Conservation (phyloP, 768 basidiomycete genomes). For the Lactarius pseudohatsudake region DNA sequence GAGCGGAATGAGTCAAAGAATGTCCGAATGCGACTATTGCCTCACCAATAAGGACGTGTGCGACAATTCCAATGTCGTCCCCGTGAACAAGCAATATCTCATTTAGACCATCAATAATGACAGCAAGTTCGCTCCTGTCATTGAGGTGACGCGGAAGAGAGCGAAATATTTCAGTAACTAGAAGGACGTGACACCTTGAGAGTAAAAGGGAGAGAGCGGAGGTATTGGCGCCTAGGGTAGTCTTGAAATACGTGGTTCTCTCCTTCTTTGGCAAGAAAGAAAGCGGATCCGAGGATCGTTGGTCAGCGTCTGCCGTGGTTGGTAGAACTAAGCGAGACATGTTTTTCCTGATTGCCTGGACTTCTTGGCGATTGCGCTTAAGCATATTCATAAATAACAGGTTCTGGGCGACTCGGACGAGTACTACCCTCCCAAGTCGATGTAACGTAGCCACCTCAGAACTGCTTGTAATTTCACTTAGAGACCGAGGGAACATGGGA, state of each 20-base stretch:
- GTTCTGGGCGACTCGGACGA: constrained; percentile 72
- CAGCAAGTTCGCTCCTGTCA: constrained; percentile 63
- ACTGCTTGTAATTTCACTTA: constrained; percentile 40
- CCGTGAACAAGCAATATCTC: constrained; percentile 66
- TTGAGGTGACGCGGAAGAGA: constrained; percentile 70
- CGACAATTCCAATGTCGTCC: constrained; percentile 74
- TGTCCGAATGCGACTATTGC: neutral
- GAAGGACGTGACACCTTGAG: constrained; percentile 65
- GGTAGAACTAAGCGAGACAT: constrained; percentile 63
- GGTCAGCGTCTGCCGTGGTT: constrained; percentile 34
- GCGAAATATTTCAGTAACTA: constrained; percentile 68
- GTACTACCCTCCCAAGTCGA: constrained; percentile 52
- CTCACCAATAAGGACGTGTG: constrained; percentile 70
- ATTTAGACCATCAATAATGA: constrained; percentile 70
- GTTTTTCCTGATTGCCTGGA: constrained; percentile 63
- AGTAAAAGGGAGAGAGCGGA: constrained; percentile 57
- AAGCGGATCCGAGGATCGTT: constrained; percentile 17
- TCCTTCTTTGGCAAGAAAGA: constrained; percentile 24
- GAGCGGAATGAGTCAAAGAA: constrained; percentile 1
- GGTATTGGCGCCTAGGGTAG: constrained; percentile 32
- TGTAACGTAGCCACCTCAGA: constrained; percentile 35
- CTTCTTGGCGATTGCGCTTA: constrained; percentile 64
- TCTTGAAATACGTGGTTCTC: neutral
- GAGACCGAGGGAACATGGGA: constrained; percentile 59
- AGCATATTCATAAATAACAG: constrained; percentile 63